phyloP scores from a whole-genome alignment of 805 yeast species.

The Wickerhamomyces queroliae region DNA sequence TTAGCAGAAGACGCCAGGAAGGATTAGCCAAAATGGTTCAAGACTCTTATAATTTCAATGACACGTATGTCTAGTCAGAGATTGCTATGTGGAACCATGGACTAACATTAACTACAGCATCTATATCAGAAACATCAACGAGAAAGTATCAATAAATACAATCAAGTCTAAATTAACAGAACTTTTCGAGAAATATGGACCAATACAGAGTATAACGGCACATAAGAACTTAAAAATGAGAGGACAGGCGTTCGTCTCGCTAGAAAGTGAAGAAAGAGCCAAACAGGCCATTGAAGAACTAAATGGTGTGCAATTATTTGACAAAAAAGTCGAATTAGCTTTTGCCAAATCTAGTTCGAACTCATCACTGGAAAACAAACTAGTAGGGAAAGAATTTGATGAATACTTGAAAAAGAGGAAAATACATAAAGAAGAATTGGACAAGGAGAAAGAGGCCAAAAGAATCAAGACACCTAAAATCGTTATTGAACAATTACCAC shows the following conservation, averaged over 20 bases:
- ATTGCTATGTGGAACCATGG: not conserved
- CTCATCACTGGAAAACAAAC: slow-evolving; percentile 9
- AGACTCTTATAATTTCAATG: slow-evolving; percentile 10
- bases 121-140: slow-evolving; percentile 70
- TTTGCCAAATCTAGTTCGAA: slow-evolving; percentile 24
- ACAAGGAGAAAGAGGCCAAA: slow-evolving; percentile 10
- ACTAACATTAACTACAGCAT: slow-evolving; percentile 12
- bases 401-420: slow-evolving; percentile 15
- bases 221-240: slow-evolving; percentile 58
- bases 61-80: slow-evolving; percentile 14
- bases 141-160: slow-evolving; percentile 49
- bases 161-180: slow-evolving; percentile 38
- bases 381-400: slow-evolving; percentile 9
- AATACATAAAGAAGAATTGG: slow-evolving; percentile 11
- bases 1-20: not conserved
- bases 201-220: slow-evolving; percentile 45
- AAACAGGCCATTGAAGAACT: slow-evolving; percentile 17
- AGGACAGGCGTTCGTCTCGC: slow-evolving; percentile 81
- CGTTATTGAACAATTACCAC: slow-evolving; percentile 38
- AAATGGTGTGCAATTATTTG: slow-evolving; percentile 15
- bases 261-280: slow-evolving; percentile 37
- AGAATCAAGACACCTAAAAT: slow-evolving; percentile 10
- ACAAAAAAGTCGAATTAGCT: slow-evolving; percentile 14
- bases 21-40: not conserved
- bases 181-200: slow-evolving; percentile 41